Percentiles rank a stretch among this genome's conserved stretches.
Conservation (phyloP, 176 grass and related monocot genomes). For the Carex kokanica region DNA sequence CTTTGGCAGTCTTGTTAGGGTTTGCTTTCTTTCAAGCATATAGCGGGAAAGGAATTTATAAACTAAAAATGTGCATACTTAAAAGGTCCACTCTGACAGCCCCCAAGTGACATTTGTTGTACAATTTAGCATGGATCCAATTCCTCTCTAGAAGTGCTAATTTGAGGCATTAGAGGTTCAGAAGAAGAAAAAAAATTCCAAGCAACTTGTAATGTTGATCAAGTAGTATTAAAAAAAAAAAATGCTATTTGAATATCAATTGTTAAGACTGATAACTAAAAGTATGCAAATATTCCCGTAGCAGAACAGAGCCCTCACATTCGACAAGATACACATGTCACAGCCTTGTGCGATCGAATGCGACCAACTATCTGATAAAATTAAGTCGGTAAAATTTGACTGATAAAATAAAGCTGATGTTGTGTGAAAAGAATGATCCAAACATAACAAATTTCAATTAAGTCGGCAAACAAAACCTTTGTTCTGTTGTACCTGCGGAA, state of each 20-base stretch:
- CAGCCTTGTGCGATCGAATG: background rate
- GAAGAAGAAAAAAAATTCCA: background rate
- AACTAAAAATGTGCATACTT: background rate
- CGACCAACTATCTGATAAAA: background rate
- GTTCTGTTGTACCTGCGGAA: background rate
- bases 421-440: no score
- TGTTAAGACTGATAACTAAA: background rate
- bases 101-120: background rate
- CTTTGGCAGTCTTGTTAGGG: conserved; percentile 16
- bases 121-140: background rate
- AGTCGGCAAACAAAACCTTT: background rate
- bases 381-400: background rate
- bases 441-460: no score
- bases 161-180: background rate
- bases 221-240: background rate
- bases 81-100: background rate
- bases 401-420: no score
- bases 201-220: background rate
- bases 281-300: background rate
- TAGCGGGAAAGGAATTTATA: background rate
- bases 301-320: background rate
- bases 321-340: background rate
- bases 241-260: background rate
- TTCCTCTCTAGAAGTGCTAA: background rate
- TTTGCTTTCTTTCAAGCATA: background rate